Evolutionary conservation across 805 yeast genomes (phyloP).

Genomic region (Ogataea haglerorum): DNA sequence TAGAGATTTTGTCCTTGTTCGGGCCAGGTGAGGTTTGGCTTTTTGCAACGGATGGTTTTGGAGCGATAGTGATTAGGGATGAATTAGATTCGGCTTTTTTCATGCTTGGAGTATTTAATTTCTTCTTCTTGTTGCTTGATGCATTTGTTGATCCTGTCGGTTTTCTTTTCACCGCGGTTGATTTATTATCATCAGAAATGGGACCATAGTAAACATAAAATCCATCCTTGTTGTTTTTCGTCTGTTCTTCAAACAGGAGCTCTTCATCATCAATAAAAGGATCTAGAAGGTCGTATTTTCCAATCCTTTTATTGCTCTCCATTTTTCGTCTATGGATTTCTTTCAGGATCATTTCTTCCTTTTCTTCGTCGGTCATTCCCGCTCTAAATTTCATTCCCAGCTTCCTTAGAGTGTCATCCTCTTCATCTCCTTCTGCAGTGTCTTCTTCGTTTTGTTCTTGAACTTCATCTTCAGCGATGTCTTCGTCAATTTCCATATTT

Average conservation of each 20-base stretch:
- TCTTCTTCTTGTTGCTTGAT: slow-evolving; percentile 3
- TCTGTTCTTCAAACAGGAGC: slow-evolving; percentile 86
- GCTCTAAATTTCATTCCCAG: slow-evolving; percentile 30
- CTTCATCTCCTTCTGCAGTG: slow-evolving; percentile 32
- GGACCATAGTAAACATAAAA: slow-evolving; percentile 96
- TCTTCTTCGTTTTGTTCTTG: slow-evolving; percentile 11
- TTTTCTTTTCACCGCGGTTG: slow-evolving; percentile 7
- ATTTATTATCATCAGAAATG: slow-evolving; percentile 51
- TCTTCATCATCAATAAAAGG: slow-evolving; percentile 97
- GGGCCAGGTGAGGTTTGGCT: no score
- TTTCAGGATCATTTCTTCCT: slow-evolving; percentile 29
- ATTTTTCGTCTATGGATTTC: slow-evolving; percentile 38
- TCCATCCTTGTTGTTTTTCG: slow-evolving; percentile 91
- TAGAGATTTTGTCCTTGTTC: no score
- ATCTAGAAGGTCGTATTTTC: slow-evolving; percentile 87
- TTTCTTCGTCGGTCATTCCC: slow-evolving; percentile 34
- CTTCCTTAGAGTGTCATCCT: slow-evolving; percentile 33
- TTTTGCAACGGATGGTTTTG: not conserved
- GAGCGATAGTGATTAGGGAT: slow-evolving; percentile 12
- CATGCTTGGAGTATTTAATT: not conserved
- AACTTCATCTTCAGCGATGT: slow-evolving; percentile 37
- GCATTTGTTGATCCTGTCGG: not conserved
- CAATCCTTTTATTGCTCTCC: slow-evolving; percentile 67
- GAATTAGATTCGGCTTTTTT: slow-evolving; percentile 6
- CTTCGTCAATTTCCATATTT: slow-evolving; percentile 48